Evolutionary conservation across 164 flowering plant genomes (phyloP).

Genomic region (Aristolochia californica): DNA sequence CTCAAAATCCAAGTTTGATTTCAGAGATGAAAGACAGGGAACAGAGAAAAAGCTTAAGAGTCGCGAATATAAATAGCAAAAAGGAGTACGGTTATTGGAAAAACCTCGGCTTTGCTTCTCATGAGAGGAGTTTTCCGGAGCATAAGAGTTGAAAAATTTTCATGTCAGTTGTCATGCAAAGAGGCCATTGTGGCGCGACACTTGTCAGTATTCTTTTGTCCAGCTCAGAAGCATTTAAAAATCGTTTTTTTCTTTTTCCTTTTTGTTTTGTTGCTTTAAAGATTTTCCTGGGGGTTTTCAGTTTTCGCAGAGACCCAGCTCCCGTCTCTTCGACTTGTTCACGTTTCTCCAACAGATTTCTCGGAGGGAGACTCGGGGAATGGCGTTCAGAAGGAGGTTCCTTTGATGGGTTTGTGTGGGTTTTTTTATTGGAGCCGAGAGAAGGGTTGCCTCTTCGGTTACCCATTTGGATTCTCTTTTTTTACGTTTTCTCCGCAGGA

Average conservation of each 20-base stretch:
- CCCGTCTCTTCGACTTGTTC: conserved; percentile 5
- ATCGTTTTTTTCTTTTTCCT: not conserved
- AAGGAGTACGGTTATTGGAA: conserved; percentile 6
- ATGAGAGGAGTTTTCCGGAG: conserved; percentile 11
- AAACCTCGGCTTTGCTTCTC: conserved; percentile 20
- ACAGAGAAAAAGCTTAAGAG: not conserved
- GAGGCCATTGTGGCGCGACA: conserved; percentile 1
- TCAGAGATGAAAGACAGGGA: conserved; percentile 4
- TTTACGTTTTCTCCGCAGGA: too few relatives aligned
- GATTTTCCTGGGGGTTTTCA: too few relatives aligned
- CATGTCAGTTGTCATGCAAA: conserved; percentile 22
- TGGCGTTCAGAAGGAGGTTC: not conserved
- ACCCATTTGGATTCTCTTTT: too few relatives aligned
- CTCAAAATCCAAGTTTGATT: conserved; percentile 14
- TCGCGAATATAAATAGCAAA: conserved; percentile 7
- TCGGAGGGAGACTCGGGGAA: conserved; percentile 1
- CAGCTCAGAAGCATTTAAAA: conserved; percentile 6
- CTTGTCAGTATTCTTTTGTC: conserved; percentile 1
- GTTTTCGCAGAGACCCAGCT: not conserved
- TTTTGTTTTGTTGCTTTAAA: not conserved
- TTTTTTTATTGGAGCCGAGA: conserved; percentile 3
- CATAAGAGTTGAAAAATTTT: conserved; percentile 3
- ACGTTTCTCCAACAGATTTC: conserved; percentile 15
- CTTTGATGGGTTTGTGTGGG: conserved; percentile 14
- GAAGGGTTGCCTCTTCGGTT: not conserved